Conservation (phyloP, 75 land plant genomes). For the Selaginella moellendorffii region DNA sequence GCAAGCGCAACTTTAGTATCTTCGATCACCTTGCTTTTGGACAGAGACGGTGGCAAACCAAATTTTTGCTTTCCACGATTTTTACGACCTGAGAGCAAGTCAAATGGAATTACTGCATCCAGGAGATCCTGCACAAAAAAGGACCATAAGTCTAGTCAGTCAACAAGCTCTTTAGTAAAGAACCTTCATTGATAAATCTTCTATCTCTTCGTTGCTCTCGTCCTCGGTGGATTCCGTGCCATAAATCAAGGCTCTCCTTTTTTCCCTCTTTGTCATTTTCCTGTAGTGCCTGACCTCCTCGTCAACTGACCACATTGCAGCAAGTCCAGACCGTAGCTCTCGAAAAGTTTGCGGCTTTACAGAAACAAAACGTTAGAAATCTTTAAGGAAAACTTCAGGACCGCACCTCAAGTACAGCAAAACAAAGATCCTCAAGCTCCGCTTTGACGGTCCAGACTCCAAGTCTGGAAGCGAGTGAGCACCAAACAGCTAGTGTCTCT, state of each 20-base stretch:
- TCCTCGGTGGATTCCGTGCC: conserved; percentile 14
- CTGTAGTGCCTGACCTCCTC: conserved; percentile 33
- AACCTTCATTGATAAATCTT: conserved; percentile 42
- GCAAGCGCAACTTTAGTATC: conserved; percentile 73
- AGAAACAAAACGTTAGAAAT: no score
- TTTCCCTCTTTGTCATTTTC: conserved; percentile 32
- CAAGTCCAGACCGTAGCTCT: conserved; percentile 58
- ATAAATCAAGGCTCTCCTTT: conserved; percentile 17
- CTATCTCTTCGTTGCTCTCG: conserved; percentile 18
- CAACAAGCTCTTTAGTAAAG: background rate
- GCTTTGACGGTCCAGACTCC: conserved; percentile 94
- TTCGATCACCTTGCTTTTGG: conserved; percentile 41
- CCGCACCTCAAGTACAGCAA: conserved; percentile 92
- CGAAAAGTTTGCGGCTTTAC: conserved; percentile 59
- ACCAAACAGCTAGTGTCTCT: conserved; percentile 92
- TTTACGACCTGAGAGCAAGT: conserved; percentile 51
- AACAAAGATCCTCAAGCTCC: conserved; percentile 90
- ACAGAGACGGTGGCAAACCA: conserved; percentile 10
- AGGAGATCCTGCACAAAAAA: conserved; percentile 59
- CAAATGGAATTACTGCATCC: conserved; percentile 88
- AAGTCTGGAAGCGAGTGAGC: conserved; percentile 88
- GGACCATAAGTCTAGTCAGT: background rate
- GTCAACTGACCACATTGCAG: conserved; percentile 70
- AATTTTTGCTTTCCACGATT: conserved; percentile 41
- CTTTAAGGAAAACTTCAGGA: no score